phyloP scores from a whole-genome alignment of 2,329 filamentous ascomycete species.

The Chrysosporium keratinophilum region DNA sequence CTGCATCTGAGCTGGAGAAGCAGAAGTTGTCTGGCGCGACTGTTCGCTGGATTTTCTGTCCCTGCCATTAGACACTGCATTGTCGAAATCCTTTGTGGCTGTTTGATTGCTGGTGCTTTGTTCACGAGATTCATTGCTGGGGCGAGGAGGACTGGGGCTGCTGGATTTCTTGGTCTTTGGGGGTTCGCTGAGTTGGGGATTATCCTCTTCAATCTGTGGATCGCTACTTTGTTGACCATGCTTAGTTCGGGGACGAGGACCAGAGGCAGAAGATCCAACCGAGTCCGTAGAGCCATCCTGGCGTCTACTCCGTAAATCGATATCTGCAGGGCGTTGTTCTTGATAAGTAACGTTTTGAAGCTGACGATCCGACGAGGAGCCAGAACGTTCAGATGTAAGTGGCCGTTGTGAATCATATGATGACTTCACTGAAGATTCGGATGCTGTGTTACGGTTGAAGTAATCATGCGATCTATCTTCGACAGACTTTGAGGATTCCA shows the following conservation, averaged over 20 bases:
- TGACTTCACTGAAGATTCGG: background rate
- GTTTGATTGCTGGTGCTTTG: background rate
- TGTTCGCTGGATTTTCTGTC: slow-evolving; percentile 11
- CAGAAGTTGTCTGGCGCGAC: background rate
- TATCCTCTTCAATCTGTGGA: slow-evolving; percentile 1
- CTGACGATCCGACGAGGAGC: slow-evolving; percentile 14
- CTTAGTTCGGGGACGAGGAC: background rate
- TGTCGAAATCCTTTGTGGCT: background rate
- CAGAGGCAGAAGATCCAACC: background rate
- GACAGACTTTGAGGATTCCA: slow-evolving; percentile 27
- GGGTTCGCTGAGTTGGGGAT: slow-evolving; percentile 1
- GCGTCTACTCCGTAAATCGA: slow-evolving; percentile 23
- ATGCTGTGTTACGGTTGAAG: slow-evolving; percentile 33
- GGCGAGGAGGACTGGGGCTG: background rate
- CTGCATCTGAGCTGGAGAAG: slow-evolving; percentile 21
- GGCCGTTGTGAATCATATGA: slow-evolving; percentile 5
- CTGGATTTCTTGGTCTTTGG: slow-evolving; percentile 4
- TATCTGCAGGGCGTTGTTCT: slow-evolving; percentile 62
- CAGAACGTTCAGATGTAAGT: slow-evolving; percentile 12
- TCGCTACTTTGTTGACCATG: background rate
- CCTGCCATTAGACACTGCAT: background rate
- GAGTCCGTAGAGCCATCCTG: slow-evolving; percentile 20
- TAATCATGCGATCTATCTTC: slow-evolving; percentile 47
- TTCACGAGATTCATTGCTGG: slow-evolving; percentile 2
- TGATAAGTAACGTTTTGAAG: slow-evolving; percentile 72